Evolutionary conservation across 2,329 filamentous ascomycete species (phyloP).

Genomic region (Calonectria montana): DNA sequence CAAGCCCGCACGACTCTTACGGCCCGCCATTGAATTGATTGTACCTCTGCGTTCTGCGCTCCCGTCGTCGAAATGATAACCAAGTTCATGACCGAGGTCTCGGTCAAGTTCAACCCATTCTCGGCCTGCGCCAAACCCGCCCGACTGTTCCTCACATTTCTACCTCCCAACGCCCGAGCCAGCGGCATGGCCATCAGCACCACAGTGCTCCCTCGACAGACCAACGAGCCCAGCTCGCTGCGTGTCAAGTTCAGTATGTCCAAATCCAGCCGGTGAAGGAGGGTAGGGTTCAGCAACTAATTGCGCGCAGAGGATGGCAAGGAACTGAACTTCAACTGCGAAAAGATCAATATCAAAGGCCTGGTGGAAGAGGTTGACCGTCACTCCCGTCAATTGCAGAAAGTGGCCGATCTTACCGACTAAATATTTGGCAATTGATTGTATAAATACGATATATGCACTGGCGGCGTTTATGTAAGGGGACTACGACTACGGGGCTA

Average conservation of each 20-base stretch:
- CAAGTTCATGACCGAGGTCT: conserved; percentile 86
- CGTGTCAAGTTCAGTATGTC: conserved; percentile 86
- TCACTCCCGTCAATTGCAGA: conserved; percentile 84
- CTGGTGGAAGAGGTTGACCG: conserved; percentile 90
- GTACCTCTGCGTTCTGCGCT: conserved; percentile 13
- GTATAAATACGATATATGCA: conserved; percentile 43
- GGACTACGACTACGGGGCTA: conserved; percentile 30
- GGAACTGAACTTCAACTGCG: conserved; percentile 84
- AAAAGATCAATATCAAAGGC: conserved; percentile 85
- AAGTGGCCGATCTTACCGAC: conserved; percentile 81
- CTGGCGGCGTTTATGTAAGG: conserved; percentile 48
- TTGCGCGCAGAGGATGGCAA: conserved; percentile 83
- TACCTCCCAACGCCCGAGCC: conserved; percentile 82
- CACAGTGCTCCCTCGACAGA: conserved; percentile 77
- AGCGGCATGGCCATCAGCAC: conserved; percentile 82
- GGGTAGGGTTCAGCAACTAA: conserved; percentile 36
- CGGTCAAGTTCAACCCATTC: conserved; percentile 94
- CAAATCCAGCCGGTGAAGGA: not conserved
- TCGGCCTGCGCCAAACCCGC: conserved; percentile 81
- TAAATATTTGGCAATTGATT: conserved; percentile 42
- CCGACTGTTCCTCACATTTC: conserved; percentile 85
- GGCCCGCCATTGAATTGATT: conserved; percentile 15
- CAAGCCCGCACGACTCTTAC: conserved; percentile 3
- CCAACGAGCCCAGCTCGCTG: conserved; percentile 76
- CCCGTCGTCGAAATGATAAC: conserved; percentile 75